A percentile compares a stretch with the other conserved stretches of the same genome.
phyloP scores from a whole-genome alignment of 2,329 filamentous ascomycete genomes.

The Plenodomus biglobosus region DNA sequence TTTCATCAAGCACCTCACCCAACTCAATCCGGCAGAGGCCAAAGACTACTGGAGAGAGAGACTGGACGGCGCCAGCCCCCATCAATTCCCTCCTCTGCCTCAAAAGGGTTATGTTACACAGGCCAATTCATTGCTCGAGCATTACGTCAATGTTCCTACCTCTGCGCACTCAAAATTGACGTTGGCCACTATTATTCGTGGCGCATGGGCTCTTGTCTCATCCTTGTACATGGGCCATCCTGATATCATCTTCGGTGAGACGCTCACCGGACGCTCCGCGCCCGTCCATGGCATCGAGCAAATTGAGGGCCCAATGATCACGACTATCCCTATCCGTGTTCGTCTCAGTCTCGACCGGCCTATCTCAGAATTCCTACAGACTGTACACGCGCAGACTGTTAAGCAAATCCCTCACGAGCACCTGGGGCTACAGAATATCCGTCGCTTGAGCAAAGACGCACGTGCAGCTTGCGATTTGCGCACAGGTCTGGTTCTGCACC shows the following conservation, averaged over 20 bases:
- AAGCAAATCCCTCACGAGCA: constrained; percentile 66
- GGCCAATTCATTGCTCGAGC: constrained; percentile 55
- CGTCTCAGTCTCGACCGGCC: constrained; percentile 47
- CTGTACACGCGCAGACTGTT: constrained; percentile 59
- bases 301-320: constrained; percentile 64
- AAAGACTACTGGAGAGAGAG: constrained; percentile 53
- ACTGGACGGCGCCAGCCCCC: constrained; percentile 49
- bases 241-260: constrained; percentile 61
- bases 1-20: constrained; percentile 53
- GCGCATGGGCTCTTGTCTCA: constrained; percentile 63
- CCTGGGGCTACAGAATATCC: constrained; percentile 62
- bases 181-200: constrained; percentile 55
- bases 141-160: constrained; percentile 47
- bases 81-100: constrained; percentile 55
- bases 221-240: constrained; percentile 57
- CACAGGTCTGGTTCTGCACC: constrained; percentile 44
- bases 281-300: constrained; percentile 51
- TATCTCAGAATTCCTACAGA: constrained; percentile 56
- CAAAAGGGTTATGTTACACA: constrained; percentile 50
- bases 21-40: constrained; percentile 46
- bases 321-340: constrained; percentile 60
- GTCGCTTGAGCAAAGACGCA: constrained; percentile 43
- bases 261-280: constrained; percentile 58
- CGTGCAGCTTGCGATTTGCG: constrained; percentile 40
- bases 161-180: constrained; percentile 47